Evolutionary conservation across 352 stramenopile genomes (phyloP).

Genomic region (Pilasporangium apinafurcum): DNA sequence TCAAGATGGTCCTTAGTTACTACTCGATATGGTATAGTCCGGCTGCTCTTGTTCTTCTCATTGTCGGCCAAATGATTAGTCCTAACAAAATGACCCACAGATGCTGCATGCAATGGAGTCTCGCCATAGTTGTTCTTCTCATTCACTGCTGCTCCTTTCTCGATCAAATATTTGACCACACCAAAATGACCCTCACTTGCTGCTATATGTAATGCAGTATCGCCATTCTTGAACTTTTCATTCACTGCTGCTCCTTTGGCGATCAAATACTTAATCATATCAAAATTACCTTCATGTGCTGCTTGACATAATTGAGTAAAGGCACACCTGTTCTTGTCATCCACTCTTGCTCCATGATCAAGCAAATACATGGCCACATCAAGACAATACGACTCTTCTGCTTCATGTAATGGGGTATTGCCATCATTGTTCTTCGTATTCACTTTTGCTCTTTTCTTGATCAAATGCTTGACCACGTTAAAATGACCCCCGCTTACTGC

Average conservation of each 20-base stretch:
- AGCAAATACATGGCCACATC: no score
- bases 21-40: no score
- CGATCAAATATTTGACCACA: neutral
- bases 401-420: slow-evolving; percentile 7
- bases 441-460: slow-evolving; percentile 4
- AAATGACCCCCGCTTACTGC: slow-evolving; percentile 4
- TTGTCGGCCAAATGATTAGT: no score
- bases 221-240: slow-evolving; percentile 8
- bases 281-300: no score
- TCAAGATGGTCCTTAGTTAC: slow-evolving; percentile 11
- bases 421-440: slow-evolving; percentile 6
- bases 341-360: no score
- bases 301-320: no score
- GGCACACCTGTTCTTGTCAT: no score
- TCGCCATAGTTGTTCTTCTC: slow-evolving; percentile 4
- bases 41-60: no score
- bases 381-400: no score
- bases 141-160: slow-evolving; percentile 4
- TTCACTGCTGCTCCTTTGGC: no score
- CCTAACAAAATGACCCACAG: no score
- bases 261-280: neutral
- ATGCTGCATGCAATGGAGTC: slow-evolving; percentile 8
- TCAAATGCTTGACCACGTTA: neutral
- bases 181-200: slow-evolving; percentile 2
- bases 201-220: slow-evolving; percentile 7